Base-by-base conservation (phyloP, 2,329 filamentous ascomycete genomes). In the Claviceps cyperi region DNA sequence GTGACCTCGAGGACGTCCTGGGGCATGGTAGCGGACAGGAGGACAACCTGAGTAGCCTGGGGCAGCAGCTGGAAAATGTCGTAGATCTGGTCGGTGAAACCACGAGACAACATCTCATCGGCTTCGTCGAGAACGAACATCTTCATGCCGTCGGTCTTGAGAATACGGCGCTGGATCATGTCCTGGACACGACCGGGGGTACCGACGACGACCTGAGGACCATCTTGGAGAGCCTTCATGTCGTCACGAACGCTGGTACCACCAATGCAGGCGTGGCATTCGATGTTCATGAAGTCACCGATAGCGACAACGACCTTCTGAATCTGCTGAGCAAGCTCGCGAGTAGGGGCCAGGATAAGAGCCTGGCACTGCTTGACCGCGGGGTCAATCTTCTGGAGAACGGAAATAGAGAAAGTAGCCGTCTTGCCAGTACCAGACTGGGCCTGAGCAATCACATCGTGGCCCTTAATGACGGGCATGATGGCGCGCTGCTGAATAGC, bases 61-160 rank as follows among this genome's bases (percentile, higher is more conserved):
- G 92, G 92, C 50, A 98, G 85, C 54, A 96, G 86, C 75, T 95
- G 91, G 84, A 96, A 98, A 75, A 98, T 94, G 72, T 98, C 92
- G 80, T 98, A 98, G 76, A 98, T 98, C 78, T 98, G 92, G 78
- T 98, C 92, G 64, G 90, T 95, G 83, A 98, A 98, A 79, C 92
- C 92, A 66, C 91, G 91, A 80, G 88, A 94, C 76, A 98, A 82
- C 86, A 98, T 96, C 76, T 98, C 92, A 69, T 98, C 92, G 64
- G 92, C 92, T 78, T 98, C 92, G 68, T 98, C 92, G 62, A 98
- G 87, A 63, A 98, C 89, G 72, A 98, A 94, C 86, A 97, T 95
- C 84, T 98, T 98, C 82, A 98, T 96, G 72, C 80, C 77, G 70
- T 95, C 90, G 66, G 92, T 98, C 79, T 91, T 92, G 62, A 98